Percentiles rank a stretch among this genome's conserved stretches.
phyloP scores from a whole-genome alignment of 73 alveolate genomes.

The Paramecium octaurelia region DNA sequence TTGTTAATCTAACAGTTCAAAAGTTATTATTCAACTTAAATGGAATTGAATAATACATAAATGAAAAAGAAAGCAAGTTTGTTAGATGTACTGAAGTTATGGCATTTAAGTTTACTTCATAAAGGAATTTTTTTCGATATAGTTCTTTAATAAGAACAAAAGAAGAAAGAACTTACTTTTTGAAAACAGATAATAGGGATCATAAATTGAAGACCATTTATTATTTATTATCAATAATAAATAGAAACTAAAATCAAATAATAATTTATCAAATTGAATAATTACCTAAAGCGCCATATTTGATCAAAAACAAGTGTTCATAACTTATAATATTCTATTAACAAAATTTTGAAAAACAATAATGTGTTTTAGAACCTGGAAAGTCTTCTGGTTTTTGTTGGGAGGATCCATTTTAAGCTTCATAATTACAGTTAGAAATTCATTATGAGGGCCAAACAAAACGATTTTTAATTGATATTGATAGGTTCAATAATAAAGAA shows the following conservation, averaged over 20 bases:
- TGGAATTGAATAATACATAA: background rate
- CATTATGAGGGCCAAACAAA: background rate
- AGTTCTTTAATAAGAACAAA: background rate
- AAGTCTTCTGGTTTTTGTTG: background rate
- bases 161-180: background rate
- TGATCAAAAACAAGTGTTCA: background rate
- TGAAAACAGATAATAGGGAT: background rate
- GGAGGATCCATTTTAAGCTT: slow-evolving; percentile 9
- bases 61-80: background rate
- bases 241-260: background rate
- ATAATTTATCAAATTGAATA: slow-evolving; percentile 14
- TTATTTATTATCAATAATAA: background rate
- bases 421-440: background rate
- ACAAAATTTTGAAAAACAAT: background rate
- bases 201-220: background rate
- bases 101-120: background rate
- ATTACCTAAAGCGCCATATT: background rate
- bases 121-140: background rate
- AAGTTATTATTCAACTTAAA: background rate
- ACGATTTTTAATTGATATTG: background rate
- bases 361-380: background rate
- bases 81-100: background rate
- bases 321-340: background rate
- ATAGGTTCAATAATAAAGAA: slow-evolving; percentile 25
- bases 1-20: background rate